Percentiles rank a stretch among this genome's conserved stretches.
phyloP scores from a whole-genome alignment of 2,329 filamentous ascomycete genomes.

The Pseudogymnoascus sp. region DNA sequence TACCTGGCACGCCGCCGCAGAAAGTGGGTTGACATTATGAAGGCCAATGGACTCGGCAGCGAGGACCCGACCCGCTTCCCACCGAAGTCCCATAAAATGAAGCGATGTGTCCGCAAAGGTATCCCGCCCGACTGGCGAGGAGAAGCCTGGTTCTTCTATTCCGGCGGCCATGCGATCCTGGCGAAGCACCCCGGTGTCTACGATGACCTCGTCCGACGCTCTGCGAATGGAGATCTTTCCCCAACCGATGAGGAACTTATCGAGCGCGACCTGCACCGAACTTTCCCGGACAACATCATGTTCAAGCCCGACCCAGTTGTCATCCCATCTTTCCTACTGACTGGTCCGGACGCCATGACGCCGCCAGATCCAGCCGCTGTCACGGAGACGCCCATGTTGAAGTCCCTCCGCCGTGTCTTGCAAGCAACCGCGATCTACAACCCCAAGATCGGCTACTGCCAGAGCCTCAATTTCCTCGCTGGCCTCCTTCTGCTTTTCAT shows the following conservation, averaged over 20 bases:
- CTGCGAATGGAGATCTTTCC: slow-evolving; percentile 56
- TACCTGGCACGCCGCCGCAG: slow-evolving; percentile 68
- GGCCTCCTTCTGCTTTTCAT: slow-evolving; percentile 86
- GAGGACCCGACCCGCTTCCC: slow-evolving; percentile 72
- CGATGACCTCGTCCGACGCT: slow-evolving; percentile 55
- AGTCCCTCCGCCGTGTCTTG: slow-evolving; percentile 75
- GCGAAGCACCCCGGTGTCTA: slow-evolving; percentile 74
- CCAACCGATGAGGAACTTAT: slow-evolving; percentile 81
- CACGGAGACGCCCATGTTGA: slow-evolving; percentile 69
- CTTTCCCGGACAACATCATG: slow-evolving; percentile 87
- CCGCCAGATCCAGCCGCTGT: slow-evolving; percentile 32
- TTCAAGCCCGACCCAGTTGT: slow-evolving; percentile 60
- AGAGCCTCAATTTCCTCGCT: slow-evolving; percentile 91
- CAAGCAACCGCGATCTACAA: slow-evolving; percentile 89
- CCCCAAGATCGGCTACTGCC: slow-evolving; percentile 87
- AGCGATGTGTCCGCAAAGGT: slow-evolving; percentile 85
- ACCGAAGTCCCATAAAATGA: slow-evolving; percentile 72
- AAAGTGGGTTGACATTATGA: slow-evolving; percentile 78
- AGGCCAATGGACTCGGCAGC: slow-evolving; percentile 67
- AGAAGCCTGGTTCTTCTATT: slow-evolving; percentile 96
- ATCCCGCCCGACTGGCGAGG: slow-evolving; percentile 91
- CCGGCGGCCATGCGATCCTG: slow-evolving; percentile 74
- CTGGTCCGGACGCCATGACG: slow-evolving; percentile 25
- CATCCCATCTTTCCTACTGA: slow-evolving; percentile 32
- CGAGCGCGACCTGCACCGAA: slow-evolving; percentile 86